phyloP scores from a whole-genome alignment of 345 rosid species.

The Sapria himalayana region DNA sequence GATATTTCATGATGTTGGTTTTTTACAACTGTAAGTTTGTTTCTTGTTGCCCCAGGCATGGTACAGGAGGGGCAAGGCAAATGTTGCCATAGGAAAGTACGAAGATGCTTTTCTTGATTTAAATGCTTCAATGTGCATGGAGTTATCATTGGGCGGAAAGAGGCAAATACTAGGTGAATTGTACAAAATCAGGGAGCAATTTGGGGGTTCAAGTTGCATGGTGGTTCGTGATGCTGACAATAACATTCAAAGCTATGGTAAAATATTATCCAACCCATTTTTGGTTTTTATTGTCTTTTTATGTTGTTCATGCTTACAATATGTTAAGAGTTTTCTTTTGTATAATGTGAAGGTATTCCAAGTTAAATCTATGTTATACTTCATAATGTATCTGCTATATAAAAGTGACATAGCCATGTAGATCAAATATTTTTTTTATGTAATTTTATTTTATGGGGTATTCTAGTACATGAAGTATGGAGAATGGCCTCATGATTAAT shows the following conservation, averaged over 20 bases:
- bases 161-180: slow-evolving; percentile 52
- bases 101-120: slow-evolving; percentile 37
- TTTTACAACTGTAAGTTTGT: background rate
- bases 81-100: slow-evolving; percentile 33
- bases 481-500: no score
- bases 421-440: no score
- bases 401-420: no score
- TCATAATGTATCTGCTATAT: no score
- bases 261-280: no score
- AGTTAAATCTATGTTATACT: no score
- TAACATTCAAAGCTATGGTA: slow-evolving; percentile 13
- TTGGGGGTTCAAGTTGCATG: slow-evolving; percentile 9
- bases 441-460: no score
- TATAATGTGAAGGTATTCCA: slow-evolving; percentile 3
- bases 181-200: slow-evolving; percentile 13
- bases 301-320: background rate
- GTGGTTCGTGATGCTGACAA: slow-evolving; percentile 4
- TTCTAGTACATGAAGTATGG: no score
- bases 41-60: slow-evolving; percentile 27
- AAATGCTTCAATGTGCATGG: slow-evolving; percentile 26
- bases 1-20: background rate
- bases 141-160: slow-evolving; percentile 40
- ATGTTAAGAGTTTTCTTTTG: slow-evolving; percentile 1
- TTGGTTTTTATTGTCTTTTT: no score
- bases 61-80: slow-evolving; percentile 72